Percentiles rank a stretch among this genome's conserved stretches.
phyloP scores from a whole-genome alignment of 1,139 yeast genomes.

The Saccharomyces hybrid region DNA sequence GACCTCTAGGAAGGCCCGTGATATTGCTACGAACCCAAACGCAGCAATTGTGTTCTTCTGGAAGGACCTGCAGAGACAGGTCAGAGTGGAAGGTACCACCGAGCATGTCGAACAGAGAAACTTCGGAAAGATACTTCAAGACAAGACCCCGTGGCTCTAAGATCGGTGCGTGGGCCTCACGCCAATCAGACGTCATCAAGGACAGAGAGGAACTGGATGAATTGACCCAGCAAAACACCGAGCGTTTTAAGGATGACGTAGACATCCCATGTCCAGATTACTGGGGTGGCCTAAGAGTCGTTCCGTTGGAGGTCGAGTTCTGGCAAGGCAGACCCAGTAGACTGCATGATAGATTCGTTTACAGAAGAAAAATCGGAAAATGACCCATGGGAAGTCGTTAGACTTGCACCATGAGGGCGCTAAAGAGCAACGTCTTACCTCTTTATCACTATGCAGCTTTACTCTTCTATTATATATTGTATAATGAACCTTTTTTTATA shows the following conservation, averaged over 20 bases:
- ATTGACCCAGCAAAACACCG: constrained; percentile 41
- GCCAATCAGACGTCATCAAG: constrained; percentile 61
- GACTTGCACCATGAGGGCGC: constrained; percentile 61
- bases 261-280: constrained; percentile 82
- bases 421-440: background rate
- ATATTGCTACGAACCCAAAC: constrained; percentile 60
- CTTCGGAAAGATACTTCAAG: constrained; percentile 66
- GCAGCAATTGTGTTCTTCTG: constrained; percentile 90
- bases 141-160: constrained; percentile 89
- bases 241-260: constrained; percentile 52
- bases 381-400: constrained; percentile 51
- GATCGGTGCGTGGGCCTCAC: constrained; percentile 96
- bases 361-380: constrained; percentile 47
- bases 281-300: constrained; percentile 92
- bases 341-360: constrained; percentile 83
- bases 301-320: constrained; percentile 86
- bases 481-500: constrained; percentile 3
- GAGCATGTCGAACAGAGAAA: constrained; percentile 68
- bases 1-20: constrained; percentile 70
- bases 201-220: constrained; percentile 57
- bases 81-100: constrained; percentile 80
- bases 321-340: constrained; percentile 95
- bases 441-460: background rate
- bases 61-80: constrained; percentile 85
- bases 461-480: background rate